Base-by-base conservation (phyloP, 2,329 filamentous ascomycete genomes). In the Nothomitra cinnamomea region DNA sequence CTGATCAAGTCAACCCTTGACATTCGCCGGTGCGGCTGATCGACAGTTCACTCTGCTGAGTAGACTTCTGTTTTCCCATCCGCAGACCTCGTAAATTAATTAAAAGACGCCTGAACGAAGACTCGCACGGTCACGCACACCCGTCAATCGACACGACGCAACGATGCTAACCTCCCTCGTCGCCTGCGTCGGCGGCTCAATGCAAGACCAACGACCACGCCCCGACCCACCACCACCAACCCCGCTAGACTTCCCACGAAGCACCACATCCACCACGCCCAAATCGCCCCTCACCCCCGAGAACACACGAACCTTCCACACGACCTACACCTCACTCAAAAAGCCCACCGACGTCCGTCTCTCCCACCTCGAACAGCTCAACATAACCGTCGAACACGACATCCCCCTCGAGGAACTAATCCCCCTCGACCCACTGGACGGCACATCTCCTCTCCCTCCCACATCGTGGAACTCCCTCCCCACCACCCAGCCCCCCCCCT, bases 241-340 rank as follows among this genome's bases (percentile, higher is more conserved):
- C 24, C 69, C 70, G 19, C 66, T 77, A 48, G 73, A 73, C 53
- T 78, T 79, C 58, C 76, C 76, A 32, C 61, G 61, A 53, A 70
- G 73, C 56, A 59, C 62, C 15, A 53, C 38, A 15, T 35, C 40
- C 28, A 8, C 40, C 28, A 8, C 25, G 68, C 70, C 66, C 68
- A 57, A 62, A 59, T 58, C 60, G 7, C 53, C 65, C 56, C 68
- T 68, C 60, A 62, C 62, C 10, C 59, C 65, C 43, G 60, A 62
- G 8, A 63, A 65, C 57, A 59, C 70, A 60, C 60, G 61, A n/a
- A 64, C 72, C 13, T 65, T 74, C 49, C 61, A 66, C 53, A 60
- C 66, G 21, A 66, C 77, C 38, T 72, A 74, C 54, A 57, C 67
- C 19, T 60, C 56, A 53, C 58, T 72, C 40, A 62, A 63, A 53